phyloP scores from a whole-genome alignment of 768 basidiomycete species.

The Naganishia vaughanmartiniae region DNA sequence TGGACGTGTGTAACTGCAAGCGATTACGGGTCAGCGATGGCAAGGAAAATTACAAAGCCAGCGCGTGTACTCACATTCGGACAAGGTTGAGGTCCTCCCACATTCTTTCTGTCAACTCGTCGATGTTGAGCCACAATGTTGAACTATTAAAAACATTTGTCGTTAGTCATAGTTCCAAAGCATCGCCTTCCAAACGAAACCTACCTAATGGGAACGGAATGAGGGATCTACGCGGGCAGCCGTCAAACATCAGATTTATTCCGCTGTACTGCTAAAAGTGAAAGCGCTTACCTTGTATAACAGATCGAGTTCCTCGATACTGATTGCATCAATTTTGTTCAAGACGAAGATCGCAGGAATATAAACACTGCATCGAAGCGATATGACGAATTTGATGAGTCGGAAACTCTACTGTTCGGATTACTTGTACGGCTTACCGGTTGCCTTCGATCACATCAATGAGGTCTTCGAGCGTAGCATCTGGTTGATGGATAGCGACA shows the following conservation, averaged over 20 bases:
- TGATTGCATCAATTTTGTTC: conserved; percentile 88
- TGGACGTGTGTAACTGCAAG: conserved; percentile 74
- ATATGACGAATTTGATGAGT: neutral
- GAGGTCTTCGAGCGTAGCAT: conserved; percentile 88
- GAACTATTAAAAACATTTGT: conserved; percentile 56
- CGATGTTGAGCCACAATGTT: conserved; percentile 91
- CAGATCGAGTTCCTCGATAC: conserved; percentile 94
- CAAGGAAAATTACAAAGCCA: no score
- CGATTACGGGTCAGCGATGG: no score
- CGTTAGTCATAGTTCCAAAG: neutral
- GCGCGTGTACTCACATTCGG: conserved; percentile 61
- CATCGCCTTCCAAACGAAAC: neutral
- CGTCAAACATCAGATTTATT: conserved; percentile 14
- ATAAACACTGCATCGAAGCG: conserved; percentile 64
- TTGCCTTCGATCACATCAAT: conserved; percentile 98
- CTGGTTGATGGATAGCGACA: conserved; percentile 86
- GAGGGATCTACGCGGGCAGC: conserved; percentile 66
- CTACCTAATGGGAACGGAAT: conserved; percentile 74
- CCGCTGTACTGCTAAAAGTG: conserved; percentile 15
- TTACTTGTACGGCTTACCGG: conserved; percentile 57
- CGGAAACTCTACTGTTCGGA: neutral
- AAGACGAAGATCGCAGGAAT: conserved; percentile 86
- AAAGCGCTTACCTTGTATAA: conserved; percentile 57
- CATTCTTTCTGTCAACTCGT: conserved; percentile 89
- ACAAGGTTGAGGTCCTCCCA: conserved; percentile 90